Percentiles rank a stretch among this genome's conserved stretches.
These are phyloP conservation scores for Daedaleopsis nitida DNA, from an alignment of 768 basidiomycete species.

Conservation along the genomic window DNA sequence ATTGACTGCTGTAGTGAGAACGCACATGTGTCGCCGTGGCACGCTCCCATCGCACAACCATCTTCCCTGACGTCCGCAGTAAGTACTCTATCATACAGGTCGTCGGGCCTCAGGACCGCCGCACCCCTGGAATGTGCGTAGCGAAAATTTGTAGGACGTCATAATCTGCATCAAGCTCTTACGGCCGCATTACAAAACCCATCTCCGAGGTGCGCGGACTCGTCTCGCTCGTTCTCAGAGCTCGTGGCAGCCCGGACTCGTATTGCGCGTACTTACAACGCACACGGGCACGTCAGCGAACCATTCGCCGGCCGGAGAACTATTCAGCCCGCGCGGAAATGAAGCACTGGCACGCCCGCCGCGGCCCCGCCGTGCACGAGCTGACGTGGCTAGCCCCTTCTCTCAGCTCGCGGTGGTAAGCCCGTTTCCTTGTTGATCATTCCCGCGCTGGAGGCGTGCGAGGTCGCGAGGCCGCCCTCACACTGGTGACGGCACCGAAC, in stretches of 20 bases:
- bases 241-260: too few species aligned
- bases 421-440: too few species aligned
- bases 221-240: background rate
- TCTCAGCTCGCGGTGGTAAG: too few species aligned
- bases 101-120: background rate
- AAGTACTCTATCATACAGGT: background rate
- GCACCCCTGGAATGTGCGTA: background rate
- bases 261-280: background rate
- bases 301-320: background rate
- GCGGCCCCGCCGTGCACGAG: too few species aligned
- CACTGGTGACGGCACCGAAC: too few species aligned
- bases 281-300: background rate
- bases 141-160: background rate
- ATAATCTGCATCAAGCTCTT: background rate
- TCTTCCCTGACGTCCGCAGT: background rate
- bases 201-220: background rate
- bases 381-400: too few species aligned
- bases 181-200: background rate
- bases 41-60: background rate
- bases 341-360: too few species aligned
- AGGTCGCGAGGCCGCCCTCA: too few species aligned
- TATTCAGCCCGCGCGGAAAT: too few species aligned
- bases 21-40: background rate
- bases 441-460: too few species aligned
- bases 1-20: too few species aligned